Conservation (phyloP, 768 basidiomycete species). For the Tricholoma saponaceum region DNA sequence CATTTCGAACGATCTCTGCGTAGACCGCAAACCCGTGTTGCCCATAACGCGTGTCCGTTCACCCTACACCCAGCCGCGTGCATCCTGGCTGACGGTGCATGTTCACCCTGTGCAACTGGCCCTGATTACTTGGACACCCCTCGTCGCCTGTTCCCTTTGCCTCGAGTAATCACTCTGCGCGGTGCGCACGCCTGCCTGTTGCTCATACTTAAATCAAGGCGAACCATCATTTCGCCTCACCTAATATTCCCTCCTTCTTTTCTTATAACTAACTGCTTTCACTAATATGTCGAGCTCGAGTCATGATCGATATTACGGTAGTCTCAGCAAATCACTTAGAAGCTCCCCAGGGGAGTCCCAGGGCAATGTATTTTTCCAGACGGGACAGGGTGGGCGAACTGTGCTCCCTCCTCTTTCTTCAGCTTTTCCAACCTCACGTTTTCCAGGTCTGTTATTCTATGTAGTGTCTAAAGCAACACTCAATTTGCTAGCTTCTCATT, state of each 20-base stretch:
- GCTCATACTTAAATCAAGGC: conserved; percentile 44
- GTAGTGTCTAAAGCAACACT: conserved; percentile 49
- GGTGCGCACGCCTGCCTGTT: conserved; percentile 20
- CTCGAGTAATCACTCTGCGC: conserved; percentile 18
- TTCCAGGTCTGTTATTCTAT: conserved; percentile 78
- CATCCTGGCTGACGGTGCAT: conserved; percentile 36
- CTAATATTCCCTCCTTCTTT: conserved; percentile 52
- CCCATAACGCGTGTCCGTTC: conserved; percentile 30
- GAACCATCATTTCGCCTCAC: conserved; percentile 42
- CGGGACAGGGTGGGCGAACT: conserved; percentile 87
- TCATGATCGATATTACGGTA: conserved; percentile 69
- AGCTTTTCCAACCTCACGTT: conserved; percentile 84
- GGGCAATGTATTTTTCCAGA: conserved; percentile 60
- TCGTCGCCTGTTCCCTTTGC: conserved; percentile 32
- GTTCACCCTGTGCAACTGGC: conserved; percentile 39
- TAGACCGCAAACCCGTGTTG: conserved; percentile 13
- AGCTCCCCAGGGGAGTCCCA: conserved; percentile 66
- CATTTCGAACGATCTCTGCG: conserved; percentile 17
- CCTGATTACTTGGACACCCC: conserved; percentile 35
- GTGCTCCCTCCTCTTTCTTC: conserved; percentile 83
- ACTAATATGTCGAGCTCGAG: conserved; percentile 68
- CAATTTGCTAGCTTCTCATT: conserved; percentile 47
- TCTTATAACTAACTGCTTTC: conserved; percentile 56
- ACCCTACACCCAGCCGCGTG: conserved; percentile 49
- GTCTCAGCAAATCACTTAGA: conserved; percentile 62